Evolutionary conservation across 805 yeast species (phyloP).

Genomic region (Lipomyces sp.): DNA sequence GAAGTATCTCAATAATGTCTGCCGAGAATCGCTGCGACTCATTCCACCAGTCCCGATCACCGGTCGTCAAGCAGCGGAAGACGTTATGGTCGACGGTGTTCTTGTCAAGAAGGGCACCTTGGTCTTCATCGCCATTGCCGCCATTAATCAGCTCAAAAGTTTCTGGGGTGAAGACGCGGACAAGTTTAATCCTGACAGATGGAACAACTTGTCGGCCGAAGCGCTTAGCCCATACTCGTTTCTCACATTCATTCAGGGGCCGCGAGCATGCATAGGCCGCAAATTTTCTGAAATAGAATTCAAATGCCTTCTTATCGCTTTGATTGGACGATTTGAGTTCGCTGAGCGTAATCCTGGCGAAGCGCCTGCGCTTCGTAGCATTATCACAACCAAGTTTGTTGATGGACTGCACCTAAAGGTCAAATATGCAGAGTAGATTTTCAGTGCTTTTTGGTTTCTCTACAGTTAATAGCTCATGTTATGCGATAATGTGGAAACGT

Average conservation of each 20-base stretch:
- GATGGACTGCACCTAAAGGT: slow-evolving; percentile 18
- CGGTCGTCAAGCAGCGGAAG: slow-evolving; percentile 20
- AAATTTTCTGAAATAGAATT: slow-evolving; percentile 31
- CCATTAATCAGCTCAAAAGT: slow-evolving; percentile 3
- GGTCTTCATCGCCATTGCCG: slow-evolving; percentile 11
- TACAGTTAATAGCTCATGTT: neutral
- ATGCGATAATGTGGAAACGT: neutral
- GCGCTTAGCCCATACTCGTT: slow-evolving; percentile 18
- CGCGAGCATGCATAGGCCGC: slow-evolving; percentile 32
- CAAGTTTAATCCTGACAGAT: slow-evolving; percentile 29
- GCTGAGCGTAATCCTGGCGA: slow-evolving; percentile 13
- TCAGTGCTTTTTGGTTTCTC: neutral
- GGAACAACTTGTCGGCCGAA: slow-evolving; percentile 24
- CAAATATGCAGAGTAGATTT: slow-evolving; percentile 9
- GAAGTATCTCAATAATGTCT: slow-evolving; percentile 27
- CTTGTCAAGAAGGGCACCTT: slow-evolving; percentile 17
- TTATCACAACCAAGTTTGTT: slow-evolving; percentile 21
- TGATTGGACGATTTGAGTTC: slow-evolving; percentile 28
- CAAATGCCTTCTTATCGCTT: slow-evolving; percentile 24
- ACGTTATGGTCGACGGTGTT: slow-evolving; percentile 19
- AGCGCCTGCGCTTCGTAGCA: slow-evolving; percentile 14
- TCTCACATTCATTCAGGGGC: slow-evolving; percentile 30
- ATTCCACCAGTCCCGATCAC: slow-evolving; percentile 28
- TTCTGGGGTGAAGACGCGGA: slow-evolving; percentile 19
- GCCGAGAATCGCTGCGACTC: slow-evolving; percentile 26